Conservation (phyloP, 495 filamentous ascomycete species). For the Endocarpon pusillum region DNA sequence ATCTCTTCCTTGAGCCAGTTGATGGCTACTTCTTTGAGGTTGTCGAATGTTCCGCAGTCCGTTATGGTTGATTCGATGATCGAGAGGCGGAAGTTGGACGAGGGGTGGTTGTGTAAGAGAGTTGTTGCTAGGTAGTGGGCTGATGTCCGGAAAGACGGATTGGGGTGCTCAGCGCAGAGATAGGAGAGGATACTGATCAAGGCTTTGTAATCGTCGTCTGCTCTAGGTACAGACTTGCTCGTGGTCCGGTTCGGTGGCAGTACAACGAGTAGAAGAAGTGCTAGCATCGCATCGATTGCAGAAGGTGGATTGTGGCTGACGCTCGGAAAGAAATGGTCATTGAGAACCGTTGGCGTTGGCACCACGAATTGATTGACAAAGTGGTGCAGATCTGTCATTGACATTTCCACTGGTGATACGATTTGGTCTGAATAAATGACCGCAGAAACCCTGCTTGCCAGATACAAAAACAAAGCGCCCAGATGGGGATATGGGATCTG, state of each 20-base stretch:
- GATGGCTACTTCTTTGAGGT: conserved; percentile 65
- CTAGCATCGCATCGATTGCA: conserved; percentile 28
- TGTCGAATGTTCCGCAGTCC: conserved; percentile 51
- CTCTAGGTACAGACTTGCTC: conserved; percentile 11
- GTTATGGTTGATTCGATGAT: conserved; percentile 70
- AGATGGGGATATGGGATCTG: conserved; percentile 11
- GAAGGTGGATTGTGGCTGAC: conserved; percentile 21
- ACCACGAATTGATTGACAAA: background rate
- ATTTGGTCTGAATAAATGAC: conserved; percentile 11
- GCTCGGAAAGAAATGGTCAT: conserved; percentile 11
- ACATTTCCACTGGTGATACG: too few species aligned
- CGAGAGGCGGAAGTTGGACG: conserved; percentile 46
- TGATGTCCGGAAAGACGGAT: conserved; percentile 48
- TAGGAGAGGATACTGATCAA: conserved; percentile 34
- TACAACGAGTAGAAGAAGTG: conserved; percentile 19
- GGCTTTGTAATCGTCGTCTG: conserved; percentile 18
- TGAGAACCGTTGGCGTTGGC: conserved; percentile 12
- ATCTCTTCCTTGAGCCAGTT: conserved; percentile 81
- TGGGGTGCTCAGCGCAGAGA: conserved; percentile 49
- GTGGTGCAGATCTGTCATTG: too few species aligned
- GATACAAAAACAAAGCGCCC: conserved; percentile 23
- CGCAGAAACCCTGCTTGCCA: conserved; percentile 17
- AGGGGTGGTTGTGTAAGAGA: conserved; percentile 62
- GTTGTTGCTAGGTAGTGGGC: conserved; percentile 57
- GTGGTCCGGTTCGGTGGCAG: conserved; percentile 8